Evolutionary conservation across 106 monocot species (phyloP), one percentile per base, ranked within the genome.

Genomic region (Narthecium ossifragum): DNA sequence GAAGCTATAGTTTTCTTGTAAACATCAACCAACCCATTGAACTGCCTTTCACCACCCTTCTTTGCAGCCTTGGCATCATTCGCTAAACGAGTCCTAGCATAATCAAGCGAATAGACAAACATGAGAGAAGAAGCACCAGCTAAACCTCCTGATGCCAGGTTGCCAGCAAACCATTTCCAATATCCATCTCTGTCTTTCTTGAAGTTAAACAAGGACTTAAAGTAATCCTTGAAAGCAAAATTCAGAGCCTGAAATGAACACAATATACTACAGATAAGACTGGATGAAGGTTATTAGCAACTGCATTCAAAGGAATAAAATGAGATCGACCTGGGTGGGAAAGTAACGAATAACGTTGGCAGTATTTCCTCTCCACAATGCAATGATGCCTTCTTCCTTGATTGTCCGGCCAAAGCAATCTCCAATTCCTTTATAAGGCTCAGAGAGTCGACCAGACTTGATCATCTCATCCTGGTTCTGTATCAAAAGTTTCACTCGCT

Each of bases 381-480:
- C 9, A 24, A 53, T 9, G 8, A 80, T 17, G 18, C 65, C 70
- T 50, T 64, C 70, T 20, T 74, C 55, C 43, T 62, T 66, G 2
- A 70, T 51, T 14, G 74, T 73, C 10, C 63, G 72, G 13, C 23
- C 45, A 63, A 76, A 76, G 54, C 75, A 76, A 29, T 72, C 72
- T 31, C 41, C 51, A 46, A 67, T 63, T 2, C 72, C 72, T 55
- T 78, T 78, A 25, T 66, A 71, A 1, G 67, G 75, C 48, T 75
- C 57, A 6, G 68, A 68, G 24, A 76, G 69, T 11, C 75, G 33
- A 46, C 75, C 75, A 45, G 69, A 11, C 27, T 59, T 69, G 22
- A 76, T 63, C 69, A 76, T 69, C 27, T 76, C 75, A 59, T 76
- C 75, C 45, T 76, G 75, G 59, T 76, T 76, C 52, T 76, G 75